Base-by-base conservation (phyloP, 2,329 filamentous ascomycete genomes). In the Catunica adiposa region DNA sequence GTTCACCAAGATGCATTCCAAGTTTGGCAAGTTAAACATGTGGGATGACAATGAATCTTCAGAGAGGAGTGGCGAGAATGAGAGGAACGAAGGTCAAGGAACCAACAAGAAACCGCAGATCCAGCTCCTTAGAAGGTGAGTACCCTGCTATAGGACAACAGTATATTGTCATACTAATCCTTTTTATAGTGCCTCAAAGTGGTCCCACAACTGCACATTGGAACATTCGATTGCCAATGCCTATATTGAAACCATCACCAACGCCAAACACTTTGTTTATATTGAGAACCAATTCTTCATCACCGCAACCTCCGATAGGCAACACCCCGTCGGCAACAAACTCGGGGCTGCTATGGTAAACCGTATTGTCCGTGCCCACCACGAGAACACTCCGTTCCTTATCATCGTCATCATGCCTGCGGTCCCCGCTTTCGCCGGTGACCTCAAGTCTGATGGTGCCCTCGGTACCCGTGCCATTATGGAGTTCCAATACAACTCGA, bases 281-380 rank as follows among this genome's bases (percentile, higher is more conserved):
- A 88, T 89, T 37, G 84, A 89, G 66, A 89, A 89, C 63, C 82
- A 87, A 73, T 92, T 92, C 71, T 92, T 92, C 73, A 92, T 92
- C 68, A 92, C 86, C 0, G 84, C 86, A 2, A 89, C 85, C 1
- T 74, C 73, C 51, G 75, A 84, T 55, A 70, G 80, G 56, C 85
- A 89, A 65, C 75, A 75, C 59, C 84, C 86, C 0, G 79, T 94
- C 48, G 76, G 75, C 63, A 92, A 94, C 69, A 80, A 82, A 66
- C 83, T 94, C 59, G 86, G 86, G 48, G 80, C 79, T 4, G 84
- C 84, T 26, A 84, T 94, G 53, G 86, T 88, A 5, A 81, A 88
- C 61, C 79, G 87, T 37, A 84, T 90, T 60, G 63, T 87, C 20
- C 80, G 82, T 34, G 87, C 87, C 17, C 76, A 83, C 60, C 69